A percentile compares a stretch with the other conserved stretches of the same genome.
These are phyloP conservation scores for Centaurea solstitialis DNA, from an alignment of 129 eudicot species.

Conservation along the genomic window DNA sequence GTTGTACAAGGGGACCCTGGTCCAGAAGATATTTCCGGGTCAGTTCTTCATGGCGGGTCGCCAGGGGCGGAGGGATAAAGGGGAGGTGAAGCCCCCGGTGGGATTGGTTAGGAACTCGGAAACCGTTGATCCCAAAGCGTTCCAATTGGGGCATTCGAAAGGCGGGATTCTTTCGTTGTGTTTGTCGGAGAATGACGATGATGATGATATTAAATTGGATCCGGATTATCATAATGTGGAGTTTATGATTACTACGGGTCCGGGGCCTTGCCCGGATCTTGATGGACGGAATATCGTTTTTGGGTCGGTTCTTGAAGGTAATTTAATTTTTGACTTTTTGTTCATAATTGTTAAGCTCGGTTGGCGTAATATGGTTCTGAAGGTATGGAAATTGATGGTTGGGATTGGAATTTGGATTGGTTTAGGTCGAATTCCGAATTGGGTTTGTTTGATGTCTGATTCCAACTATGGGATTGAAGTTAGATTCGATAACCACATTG, in stretches of 20 bases:
- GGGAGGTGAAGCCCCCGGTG: slow-evolving; percentile 72
- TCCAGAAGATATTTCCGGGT: slow-evolving; percentile 86
- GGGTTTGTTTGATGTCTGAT: neutral
- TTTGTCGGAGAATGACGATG: slow-evolving; percentile 87
- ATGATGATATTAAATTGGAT: slow-evolving; percentile 70
- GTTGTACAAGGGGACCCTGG: slow-evolving; percentile 63
- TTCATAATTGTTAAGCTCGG: neutral
- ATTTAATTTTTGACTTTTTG: neutral
- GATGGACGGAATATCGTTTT: slow-evolving; percentile 81
- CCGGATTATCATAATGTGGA: slow-evolving; percentile 84
- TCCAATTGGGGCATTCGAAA: slow-evolving; percentile 59
- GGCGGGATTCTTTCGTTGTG: slow-evolving; percentile 81
- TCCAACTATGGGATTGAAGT: neutral
- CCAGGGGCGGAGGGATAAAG: slow-evolving; percentile 81
- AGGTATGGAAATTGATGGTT: too few species aligned
- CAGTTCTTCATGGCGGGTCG: slow-evolving; percentile 73
- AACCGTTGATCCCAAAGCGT: slow-evolving; percentile 64
- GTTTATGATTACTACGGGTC: slow-evolving; percentile 96
- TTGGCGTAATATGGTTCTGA: too few species aligned
- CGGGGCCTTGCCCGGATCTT: slow-evolving; percentile 95
- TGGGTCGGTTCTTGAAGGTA: slow-evolving; percentile 96
- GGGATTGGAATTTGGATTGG: neutral
- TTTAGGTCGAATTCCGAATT: neutral
- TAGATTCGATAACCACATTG: neutral
- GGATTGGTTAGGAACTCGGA: slow-evolving; percentile 60